Conservation (phyloP, 1,284 basidiomycete genomes). For the Rhodofomes roseus region DNA sequence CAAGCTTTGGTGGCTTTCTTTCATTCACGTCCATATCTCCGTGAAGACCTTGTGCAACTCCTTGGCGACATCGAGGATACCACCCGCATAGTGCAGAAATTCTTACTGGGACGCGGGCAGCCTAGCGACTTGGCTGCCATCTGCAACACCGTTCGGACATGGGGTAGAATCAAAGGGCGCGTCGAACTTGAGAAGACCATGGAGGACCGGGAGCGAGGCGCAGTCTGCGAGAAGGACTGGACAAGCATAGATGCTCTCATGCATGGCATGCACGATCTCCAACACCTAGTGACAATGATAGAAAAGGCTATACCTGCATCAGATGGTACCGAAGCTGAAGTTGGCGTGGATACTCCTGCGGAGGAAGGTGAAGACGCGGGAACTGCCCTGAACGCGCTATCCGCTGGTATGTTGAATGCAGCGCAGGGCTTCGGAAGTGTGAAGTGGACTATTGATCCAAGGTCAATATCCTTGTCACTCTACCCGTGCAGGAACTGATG, state of each 20-base stretch:
- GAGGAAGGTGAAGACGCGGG: conserved; percentile 19
- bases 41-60: conserved; percentile 60
- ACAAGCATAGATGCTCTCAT: conserved; percentile 52
- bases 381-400: neutral
- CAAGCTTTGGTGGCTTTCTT: conserved; percentile 83
- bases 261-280: conserved; percentile 52
- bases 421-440: conserved; percentile 6
- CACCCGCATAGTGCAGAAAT: conserved; percentile 76
- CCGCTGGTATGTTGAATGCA: conserved; percentile 19
- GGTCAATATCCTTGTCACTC: conserved; percentile 40
- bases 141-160: conserved; percentile 55
- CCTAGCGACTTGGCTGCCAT: conserved; percentile 64
- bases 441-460: conserved; percentile 66
- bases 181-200: conserved; percentile 53
- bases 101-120: conserved; percentile 69
- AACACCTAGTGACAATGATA: conserved; percentile 57
- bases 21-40: conserved; percentile 57
- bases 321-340: conserved; percentile 1
- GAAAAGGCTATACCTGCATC: conserved; percentile 45
- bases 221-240: conserved; percentile 44
- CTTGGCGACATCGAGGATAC: conserved; percentile 69
- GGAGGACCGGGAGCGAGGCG: conserved; percentile 39
- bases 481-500: neutral
- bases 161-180: conserved; percentile 47
- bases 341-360: conserved; percentile 12